phyloP scores from a whole-genome alignment of 495 filamentous ascomycete species.

The Cercophora samala region DNA sequence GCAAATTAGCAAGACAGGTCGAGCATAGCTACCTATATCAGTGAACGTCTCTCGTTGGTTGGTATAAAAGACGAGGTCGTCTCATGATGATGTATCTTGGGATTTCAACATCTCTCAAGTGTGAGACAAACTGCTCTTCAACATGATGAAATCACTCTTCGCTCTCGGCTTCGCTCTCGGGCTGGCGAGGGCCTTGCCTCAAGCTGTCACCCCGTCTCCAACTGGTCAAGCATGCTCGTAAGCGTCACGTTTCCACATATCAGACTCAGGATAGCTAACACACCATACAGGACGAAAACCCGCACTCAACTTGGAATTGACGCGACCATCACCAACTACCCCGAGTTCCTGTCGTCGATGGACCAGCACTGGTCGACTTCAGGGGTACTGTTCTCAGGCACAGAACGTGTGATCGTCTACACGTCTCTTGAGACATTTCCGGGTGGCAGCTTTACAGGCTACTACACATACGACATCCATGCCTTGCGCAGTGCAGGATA shows the following conservation, averaged over 20 bases:
- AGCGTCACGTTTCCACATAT: background rate
- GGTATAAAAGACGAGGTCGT: background rate
- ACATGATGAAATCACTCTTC: background rate
- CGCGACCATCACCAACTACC: constrained; percentile 6
- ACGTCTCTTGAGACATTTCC: background rate
- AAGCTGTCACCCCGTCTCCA: background rate
- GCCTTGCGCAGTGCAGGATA: constrained; percentile 11
- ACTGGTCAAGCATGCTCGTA: background rate
- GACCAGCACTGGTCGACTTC: constrained; percentile 7
- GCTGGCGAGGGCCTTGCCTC: background rate
- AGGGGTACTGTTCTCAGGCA: constrained; percentile 5
- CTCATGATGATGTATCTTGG: background rate
- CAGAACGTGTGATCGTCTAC: constrained; percentile 6
- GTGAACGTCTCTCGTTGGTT: background rate
- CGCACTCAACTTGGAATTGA: constrained; percentile 2
- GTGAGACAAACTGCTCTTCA: background rate
- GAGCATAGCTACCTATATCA: too few species aligned
- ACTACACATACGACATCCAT: constrained; percentile 5
- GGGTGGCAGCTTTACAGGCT: constrained; percentile 2
- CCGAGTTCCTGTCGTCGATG: constrained; percentile 1
- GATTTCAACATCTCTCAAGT: background rate
- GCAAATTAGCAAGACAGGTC: background rate
- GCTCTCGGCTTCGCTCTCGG: background rate
- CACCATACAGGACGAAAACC: background rate
- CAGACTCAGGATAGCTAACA: background rate